Conservation (phyloP, 345 rosid species). For the Lagerstroemia speciosa region DNA sequence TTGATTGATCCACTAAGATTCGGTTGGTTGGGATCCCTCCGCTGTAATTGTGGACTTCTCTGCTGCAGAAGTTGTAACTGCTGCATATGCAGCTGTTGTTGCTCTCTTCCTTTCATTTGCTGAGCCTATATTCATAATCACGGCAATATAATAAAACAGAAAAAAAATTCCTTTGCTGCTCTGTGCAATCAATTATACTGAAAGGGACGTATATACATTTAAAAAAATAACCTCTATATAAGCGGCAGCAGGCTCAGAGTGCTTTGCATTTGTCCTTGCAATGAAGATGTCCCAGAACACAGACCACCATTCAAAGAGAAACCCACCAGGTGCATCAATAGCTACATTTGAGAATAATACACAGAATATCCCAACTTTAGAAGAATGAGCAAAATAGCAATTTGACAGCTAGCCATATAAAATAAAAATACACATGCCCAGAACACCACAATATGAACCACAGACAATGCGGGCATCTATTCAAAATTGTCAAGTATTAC, state of each 20-base stretch:
- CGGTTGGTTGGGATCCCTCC: constrained; percentile 45
- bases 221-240: constrained; percentile 45
- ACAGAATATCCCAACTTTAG: background rate
- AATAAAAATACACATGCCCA: background rate
- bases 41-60: constrained; percentile 44
- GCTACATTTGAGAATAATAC: constrained; percentile 27
- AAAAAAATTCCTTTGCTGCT: background rate
- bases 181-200: too few relatives aligned
- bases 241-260: constrained; percentile 56
- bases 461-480: background rate
- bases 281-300: constrained; percentile 77
- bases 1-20: constrained; percentile 33
- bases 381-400: background rate
- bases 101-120: constrained; percentile 48
- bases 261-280: constrained; percentile 64
- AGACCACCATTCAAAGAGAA: constrained; percentile 80
- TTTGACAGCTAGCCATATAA: background rate
- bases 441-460: background rate
- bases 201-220: background rate
- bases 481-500: constrained; percentile 27
- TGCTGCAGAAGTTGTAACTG: constrained; percentile 57
- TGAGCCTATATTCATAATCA: constrained; percentile 29
- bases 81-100: constrained; percentile 51
- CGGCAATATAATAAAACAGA: background rate
- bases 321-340: constrained; percentile 71